Evolutionary conservation across 257 asterid genomes (phyloP), one percentile per base, ranked within the genome.

Genomic region (Solanum verrucosum): DNA sequence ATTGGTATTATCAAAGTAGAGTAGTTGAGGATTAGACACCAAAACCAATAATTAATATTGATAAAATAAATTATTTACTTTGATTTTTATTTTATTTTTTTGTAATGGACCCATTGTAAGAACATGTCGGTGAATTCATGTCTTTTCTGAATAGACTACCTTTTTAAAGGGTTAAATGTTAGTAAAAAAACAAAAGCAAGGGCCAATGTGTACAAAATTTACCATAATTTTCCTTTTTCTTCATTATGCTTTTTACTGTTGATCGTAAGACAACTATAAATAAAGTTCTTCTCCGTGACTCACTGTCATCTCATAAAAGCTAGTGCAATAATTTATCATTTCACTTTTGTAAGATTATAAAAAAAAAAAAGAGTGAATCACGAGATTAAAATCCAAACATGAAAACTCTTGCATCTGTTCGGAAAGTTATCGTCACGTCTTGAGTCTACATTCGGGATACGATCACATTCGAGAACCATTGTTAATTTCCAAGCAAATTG

Each of bases 361-460:
- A 46, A 49, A 46, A 46, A 44, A 46, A 46, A 25, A 25, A 0
- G 16, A 25, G 34, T 25, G 73, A 67, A 29, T 68, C 37, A 27
- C 18, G 5, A 46, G 56, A 44, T 44, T 44, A 44, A 44, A 44
- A 44, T 44, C 59, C 59, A 49, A 49, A 49, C 21, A 49, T 15
- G 8, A 15, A 5, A 49, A 49, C 60, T 49, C 60, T 49, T 49
- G 59, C 21, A 15, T 49, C 59, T 49, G 21, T 49, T 49, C 7
- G 7, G 3, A 15, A 49, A 49, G 59, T 49, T 5, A 49, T 49
- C 18, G 3, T 49, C 59, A 49, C 21, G 21, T 44, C 20, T 1
- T 1, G 16, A 46, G 21, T 15, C 21, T 46, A 46, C 7, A 4
- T 13, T 4, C 0, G 4, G 1, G 1, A 46, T 6, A 2, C 6